These are phyloP conservation scores for Saturnispora dispora DNA, from an alignment of 805 yeast species.

Conservation along the genomic window DNA sequence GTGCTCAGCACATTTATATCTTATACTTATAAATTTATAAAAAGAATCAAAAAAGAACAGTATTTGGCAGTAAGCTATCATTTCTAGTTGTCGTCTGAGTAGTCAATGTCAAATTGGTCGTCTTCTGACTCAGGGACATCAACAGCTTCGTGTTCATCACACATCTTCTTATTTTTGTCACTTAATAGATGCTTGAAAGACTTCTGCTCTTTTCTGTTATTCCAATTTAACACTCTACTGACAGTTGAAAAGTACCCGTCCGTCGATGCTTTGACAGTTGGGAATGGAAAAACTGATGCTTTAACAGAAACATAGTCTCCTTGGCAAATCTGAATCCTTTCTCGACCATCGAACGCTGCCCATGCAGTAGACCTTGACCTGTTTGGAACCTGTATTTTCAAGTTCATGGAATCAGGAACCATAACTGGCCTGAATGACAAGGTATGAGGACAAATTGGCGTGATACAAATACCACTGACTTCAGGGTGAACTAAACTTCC, in stretches of 20 bases:
- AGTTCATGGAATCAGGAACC: conserved; percentile 84
- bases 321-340: conserved; percentile 65
- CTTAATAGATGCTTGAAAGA: conserved; percentile 59
- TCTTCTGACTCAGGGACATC: conserved; percentile 10
- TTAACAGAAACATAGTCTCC: conserved; percentile 82
- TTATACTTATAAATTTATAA: background rate
- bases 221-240: conserved; percentile 86
- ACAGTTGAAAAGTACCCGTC: conserved; percentile 79
- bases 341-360: conserved; percentile 94
- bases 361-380: conserved; percentile 85
- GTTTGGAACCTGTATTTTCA: conserved; percentile 71
- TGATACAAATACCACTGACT: conserved; percentile 83
- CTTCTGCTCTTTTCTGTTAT: conserved; percentile 80
- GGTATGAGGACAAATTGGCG: conserved; percentile 96
- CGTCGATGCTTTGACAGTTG: conserved; percentile 70
- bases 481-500: conserved; percentile 93
- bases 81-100: conserved; percentile 17
- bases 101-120: conserved; percentile 27
- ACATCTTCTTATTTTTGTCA: conserved; percentile 39
- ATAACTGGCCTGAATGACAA: conserved; percentile 86
- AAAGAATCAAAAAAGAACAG: background rate
- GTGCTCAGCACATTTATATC: conserved; percentile 6
- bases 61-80: background rate
- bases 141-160: conserved; percentile 10
- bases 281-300: conserved; percentile 89